Percentiles rank a stretch among this genome's conserved stretches.
phyloP scores from a whole-genome alignment of 768 basidiomycete genomes.

The Mycena pura region DNA sequence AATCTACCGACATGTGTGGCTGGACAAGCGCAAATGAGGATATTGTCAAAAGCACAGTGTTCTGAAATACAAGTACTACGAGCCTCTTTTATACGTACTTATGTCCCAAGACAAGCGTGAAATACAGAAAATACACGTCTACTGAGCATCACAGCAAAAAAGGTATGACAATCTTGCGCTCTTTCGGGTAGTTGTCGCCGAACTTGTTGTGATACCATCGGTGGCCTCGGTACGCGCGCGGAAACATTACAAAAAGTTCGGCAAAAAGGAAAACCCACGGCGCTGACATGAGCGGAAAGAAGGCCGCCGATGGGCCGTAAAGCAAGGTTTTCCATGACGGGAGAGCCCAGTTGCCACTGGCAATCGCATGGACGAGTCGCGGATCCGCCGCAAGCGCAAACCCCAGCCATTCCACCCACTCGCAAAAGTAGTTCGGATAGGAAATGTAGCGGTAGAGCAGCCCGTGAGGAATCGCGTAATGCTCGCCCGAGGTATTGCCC shows the following conservation, averaged over 20 bases:
- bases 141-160: slow-evolving; percentile 57
- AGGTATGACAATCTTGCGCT: slow-evolving; percentile 82
- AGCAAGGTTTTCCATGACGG: slow-evolving; percentile 25
- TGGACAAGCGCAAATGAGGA: too few relatives aligned
- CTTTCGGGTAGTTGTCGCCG: slow-evolving; percentile 74
- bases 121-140: too few relatives aligned
- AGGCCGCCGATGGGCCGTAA: slow-evolving; percentile 30
- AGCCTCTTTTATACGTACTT: too few relatives aligned
- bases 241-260: slow-evolving; percentile 81
- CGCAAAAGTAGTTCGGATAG: slow-evolving; percentile 93
- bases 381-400: slow-evolving; percentile 81
- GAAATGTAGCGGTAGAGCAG: slow-evolving; percentile 80
- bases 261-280: slow-evolving; percentile 82
- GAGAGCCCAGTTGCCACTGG: slow-evolving; percentile 28
- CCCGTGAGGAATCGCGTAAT: slow-evolving; percentile 85
- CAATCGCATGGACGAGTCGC: slow-evolving; percentile 4
- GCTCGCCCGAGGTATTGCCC: slow-evolving; percentile 42
- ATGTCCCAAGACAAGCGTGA: too few relatives aligned
- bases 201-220: slow-evolving; percentile 85
- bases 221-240: slow-evolving; percentile 83
- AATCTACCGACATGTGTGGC: too few relatives aligned
- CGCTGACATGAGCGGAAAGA: slow-evolving; percentile 58
- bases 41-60: too few relatives aligned
- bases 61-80: too few relatives aligned
- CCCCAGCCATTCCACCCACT: slow-evolving; percentile 95